phyloP scores from a whole-genome alignment of 1,284 basidiomycete genomes.

The Boletus mariae region DNA sequence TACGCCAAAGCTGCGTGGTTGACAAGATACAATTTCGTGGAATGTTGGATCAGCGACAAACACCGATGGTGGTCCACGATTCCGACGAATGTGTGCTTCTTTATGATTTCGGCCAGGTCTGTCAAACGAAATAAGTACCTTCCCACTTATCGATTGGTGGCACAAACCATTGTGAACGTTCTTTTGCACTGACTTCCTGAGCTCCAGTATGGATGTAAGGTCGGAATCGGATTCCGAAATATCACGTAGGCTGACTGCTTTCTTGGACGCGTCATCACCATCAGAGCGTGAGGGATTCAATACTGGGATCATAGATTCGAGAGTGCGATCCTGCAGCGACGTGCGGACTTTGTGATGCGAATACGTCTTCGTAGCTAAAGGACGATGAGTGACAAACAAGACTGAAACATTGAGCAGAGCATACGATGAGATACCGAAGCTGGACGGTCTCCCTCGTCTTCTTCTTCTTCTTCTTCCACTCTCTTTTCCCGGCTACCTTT shows the following conservation, averaged over 20 bases:
- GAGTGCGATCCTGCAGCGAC: slow-evolving; percentile 81
- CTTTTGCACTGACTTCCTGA: slow-evolving; percentile 62
- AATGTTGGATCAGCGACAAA: slow-evolving; percentile 83
- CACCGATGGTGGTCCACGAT: slow-evolving; percentile 78
- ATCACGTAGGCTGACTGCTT: slow-evolving; percentile 42
- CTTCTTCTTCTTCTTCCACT: slow-evolving; percentile 28
- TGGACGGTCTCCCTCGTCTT: slow-evolving; percentile 15
- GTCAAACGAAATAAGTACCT: slow-evolving; percentile 2
- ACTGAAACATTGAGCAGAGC: not conserved
- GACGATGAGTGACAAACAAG: slow-evolving; percentile 8
- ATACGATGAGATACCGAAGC: slow-evolving; percentile 17
- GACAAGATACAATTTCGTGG: slow-evolving; percentile 85
- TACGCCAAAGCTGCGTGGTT: slow-evolving; percentile 83
- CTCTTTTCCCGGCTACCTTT: slow-evolving; percentile 44
- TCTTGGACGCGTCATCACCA: slow-evolving; percentile 19
- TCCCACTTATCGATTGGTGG: not conserved
- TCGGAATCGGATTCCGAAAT: slow-evolving; percentile 79
- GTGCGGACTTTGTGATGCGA: slow-evolving; percentile 94
- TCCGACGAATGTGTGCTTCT: slow-evolving; percentile 90
- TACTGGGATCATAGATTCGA: slow-evolving; percentile 89
- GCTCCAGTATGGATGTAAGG: slow-evolving; percentile 71
- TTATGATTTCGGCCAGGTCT: slow-evolving; percentile 83
- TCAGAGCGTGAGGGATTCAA: slow-evolving; percentile 43
- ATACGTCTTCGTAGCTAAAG: slow-evolving; percentile 45
- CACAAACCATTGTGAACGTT: slow-evolving; percentile 67